phyloP scores from a whole-genome alignment of 2,329 filamentous ascomycete species.

The Dothideomycetes sp. region DNA sequence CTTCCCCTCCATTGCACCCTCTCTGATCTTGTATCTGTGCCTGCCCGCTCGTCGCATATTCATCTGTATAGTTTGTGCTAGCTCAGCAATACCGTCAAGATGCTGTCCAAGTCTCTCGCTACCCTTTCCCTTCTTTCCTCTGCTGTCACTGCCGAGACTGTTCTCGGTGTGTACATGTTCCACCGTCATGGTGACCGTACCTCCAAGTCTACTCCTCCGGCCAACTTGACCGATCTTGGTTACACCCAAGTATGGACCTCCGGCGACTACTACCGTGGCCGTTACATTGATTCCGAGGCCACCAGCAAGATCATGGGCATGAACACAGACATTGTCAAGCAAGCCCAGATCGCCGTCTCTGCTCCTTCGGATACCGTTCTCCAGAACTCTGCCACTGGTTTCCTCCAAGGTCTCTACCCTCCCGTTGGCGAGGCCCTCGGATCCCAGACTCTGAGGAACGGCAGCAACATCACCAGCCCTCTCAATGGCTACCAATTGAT shows the following conservation, averaged over 20 bases:
- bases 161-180: conserved; percentile 78
- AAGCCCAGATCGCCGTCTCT: conserved; percentile 60
- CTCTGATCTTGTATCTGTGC: not conserved
- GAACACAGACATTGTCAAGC: conserved; percentile 52
- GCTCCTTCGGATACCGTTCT: conserved; percentile 65
- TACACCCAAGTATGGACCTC: conserved; percentile 63
- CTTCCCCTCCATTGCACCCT: no score
- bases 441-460: conserved; percentile 57
- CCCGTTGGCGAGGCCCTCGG: conserved; percentile 48
- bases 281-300: conserved; percentile 57
- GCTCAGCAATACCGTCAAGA: conserved; percentile 1
- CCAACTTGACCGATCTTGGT: conserved; percentile 67
- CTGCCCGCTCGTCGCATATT: not conserved
- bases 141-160: conserved; percentile 43
- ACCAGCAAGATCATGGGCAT: conserved; percentile 54
- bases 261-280: conserved; percentile 63
- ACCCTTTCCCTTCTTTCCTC: conserved; percentile 18
- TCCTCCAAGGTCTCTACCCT: conserved; percentile 80
- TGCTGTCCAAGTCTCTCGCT: conserved; percentile 9
- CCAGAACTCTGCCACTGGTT: conserved; percentile 67
- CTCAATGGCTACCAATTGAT: conserved; percentile 77
- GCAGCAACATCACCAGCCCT: conserved; percentile 53
- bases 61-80: no score
- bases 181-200: conserved; percentile 84
- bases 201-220: conserved; percentile 60